Evolutionary conservation across 2,329 filamentous ascomycete species (phyloP).

Genomic region (Sporothrix inflata): DNA sequence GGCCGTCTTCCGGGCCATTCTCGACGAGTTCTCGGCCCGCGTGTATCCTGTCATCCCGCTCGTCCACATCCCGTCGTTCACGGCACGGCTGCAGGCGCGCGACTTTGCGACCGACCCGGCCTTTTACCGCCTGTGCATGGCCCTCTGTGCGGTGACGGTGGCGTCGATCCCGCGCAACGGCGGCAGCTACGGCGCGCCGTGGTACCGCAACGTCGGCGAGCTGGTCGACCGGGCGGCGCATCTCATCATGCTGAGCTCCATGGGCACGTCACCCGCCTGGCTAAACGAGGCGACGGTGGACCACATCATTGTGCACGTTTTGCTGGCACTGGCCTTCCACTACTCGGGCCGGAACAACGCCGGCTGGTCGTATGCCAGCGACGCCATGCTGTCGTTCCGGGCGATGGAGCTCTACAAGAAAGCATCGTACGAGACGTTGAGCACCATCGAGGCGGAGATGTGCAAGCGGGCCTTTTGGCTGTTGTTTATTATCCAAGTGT

Average conservation of each 20-base stretch:
- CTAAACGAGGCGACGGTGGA: conserved; percentile 2
- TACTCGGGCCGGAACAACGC: background rate
- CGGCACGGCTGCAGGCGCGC: conserved; percentile 22
- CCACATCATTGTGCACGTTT: conserved; percentile 14
- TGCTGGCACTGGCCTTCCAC: conserved; percentile 24
- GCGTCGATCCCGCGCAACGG: conserved; percentile 35
- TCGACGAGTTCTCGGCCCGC: conserved; percentile 34
- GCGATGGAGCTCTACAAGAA: conserved; percentile 18
- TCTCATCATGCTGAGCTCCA: conserved; percentile 19
- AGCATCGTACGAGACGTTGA: background rate
- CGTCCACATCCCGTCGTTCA: conserved; percentile 34
- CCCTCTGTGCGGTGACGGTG: conserved; percentile 35
- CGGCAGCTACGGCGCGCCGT: conserved; percentile 28
- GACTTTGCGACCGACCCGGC: conserved; percentile 33
- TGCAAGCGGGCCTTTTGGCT: conserved; percentile 38
- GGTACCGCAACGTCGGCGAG: conserved; percentile 9
- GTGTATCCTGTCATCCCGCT: conserved; percentile 36
- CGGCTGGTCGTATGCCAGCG: conserved; percentile 19
- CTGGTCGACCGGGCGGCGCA: conserved; percentile 24
- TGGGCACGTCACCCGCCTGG: conserved; percentile 1
- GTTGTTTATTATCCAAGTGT: conserved; percentile 37
- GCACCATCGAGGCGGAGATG: conserved; percentile 32
- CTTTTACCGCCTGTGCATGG: conserved; percentile 35
- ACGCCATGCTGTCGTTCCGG: conserved; percentile 24
- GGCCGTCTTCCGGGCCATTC: conserved; percentile 32